These are phyloP conservation scores for Calvatia gigantea DNA, from an alignment of 768 basidiomycete genomes.

Conservation along the genomic window DNA sequence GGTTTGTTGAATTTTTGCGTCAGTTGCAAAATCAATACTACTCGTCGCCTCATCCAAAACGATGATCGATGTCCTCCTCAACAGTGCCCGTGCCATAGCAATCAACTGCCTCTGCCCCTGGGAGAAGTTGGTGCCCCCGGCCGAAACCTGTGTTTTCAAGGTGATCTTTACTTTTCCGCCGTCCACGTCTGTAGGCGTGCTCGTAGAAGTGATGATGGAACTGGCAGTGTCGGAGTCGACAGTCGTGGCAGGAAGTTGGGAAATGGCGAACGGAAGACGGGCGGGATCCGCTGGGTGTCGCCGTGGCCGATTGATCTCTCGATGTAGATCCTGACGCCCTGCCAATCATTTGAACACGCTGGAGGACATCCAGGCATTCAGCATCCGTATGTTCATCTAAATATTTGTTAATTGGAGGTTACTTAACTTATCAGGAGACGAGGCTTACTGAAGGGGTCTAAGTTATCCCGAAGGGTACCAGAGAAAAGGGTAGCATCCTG, in stretches of 20 bases:
- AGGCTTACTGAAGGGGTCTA: constrained; percentile 64
- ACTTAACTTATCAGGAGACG: not conserved
- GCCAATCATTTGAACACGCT: constrained; percentile 75
- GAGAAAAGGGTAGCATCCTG: constrained; percentile 76
- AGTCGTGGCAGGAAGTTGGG: not conserved
- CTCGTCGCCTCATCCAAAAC: constrained; percentile 84
- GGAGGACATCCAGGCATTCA: constrained; percentile 77
- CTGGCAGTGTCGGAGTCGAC: constrained; percentile 19
- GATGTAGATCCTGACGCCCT: constrained; percentile 41
- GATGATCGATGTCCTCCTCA: constrained; percentile 69
- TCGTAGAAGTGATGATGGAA: constrained; percentile 34
- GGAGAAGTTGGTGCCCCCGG: constrained; percentile 88
- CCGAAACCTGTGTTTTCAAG: constrained; percentile 76
- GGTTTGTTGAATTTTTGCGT: constrained; percentile 85
- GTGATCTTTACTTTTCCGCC: constrained; percentile 47
- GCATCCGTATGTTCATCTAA: constrained; percentile 72
- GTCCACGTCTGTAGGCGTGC: constrained; percentile 53
- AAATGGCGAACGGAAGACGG: constrained; percentile 36
- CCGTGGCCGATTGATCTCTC: constrained; percentile 40
- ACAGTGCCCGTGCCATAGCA: constrained; percentile 79
- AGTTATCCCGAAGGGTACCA: constrained; percentile 70
- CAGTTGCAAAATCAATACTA: constrained; percentile 84
- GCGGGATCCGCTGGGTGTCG: constrained; percentile 43
- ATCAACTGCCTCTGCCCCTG: constrained; percentile 90
- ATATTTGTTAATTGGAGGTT: not conserved